Evolutionary conservation across 2,329 filamentous ascomycete species (phyloP).

Genomic region (Daldinia sp.): DNA sequence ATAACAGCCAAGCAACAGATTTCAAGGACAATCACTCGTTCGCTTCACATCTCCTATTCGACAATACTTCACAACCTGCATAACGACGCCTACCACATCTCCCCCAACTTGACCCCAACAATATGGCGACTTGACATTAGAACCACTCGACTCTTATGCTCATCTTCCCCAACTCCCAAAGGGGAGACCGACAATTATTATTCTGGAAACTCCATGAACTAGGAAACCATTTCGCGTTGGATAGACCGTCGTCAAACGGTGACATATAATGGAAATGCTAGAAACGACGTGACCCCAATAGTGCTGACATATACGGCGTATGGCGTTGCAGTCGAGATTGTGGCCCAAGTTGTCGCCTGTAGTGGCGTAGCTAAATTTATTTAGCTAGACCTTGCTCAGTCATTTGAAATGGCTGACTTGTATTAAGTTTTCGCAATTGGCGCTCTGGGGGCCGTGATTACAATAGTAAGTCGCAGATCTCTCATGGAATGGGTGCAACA

Average conservation of each 20-base stretch:
- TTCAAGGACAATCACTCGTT: conserved; percentile 9
- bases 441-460: conserved; percentile 6
- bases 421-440: conserved; percentile 28
- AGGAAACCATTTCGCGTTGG: conserved; percentile 14
- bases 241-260: conserved; percentile 7
- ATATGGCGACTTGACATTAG: conserved; percentile 4
- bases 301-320: background rate
- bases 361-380: background rate
- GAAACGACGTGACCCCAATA: background rate
- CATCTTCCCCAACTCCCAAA: conserved; percentile 12
- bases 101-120: conserved; percentile 12
- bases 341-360: background rate
- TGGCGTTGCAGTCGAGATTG: background rate
- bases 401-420: conserved; percentile 19
- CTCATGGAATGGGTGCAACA: conserved; percentile 31
- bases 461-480: conserved; percentile 22
- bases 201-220: conserved; percentile 22
- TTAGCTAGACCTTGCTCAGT: background rate
- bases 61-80: conserved; percentile 28
- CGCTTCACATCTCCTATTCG: conserved; percentile 24
- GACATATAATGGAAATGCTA: conserved; percentile 13
- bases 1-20: conserved; percentile 34
- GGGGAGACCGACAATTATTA: conserved; percentile 18
- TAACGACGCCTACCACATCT: conserved; percentile 34
- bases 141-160: conserved; percentile 10